Evolutionary conservation across 805 yeast species (phyloP), one percentile per base, ranked within the genome.

Genomic region (Yamadazyma nakazawae): DNA sequence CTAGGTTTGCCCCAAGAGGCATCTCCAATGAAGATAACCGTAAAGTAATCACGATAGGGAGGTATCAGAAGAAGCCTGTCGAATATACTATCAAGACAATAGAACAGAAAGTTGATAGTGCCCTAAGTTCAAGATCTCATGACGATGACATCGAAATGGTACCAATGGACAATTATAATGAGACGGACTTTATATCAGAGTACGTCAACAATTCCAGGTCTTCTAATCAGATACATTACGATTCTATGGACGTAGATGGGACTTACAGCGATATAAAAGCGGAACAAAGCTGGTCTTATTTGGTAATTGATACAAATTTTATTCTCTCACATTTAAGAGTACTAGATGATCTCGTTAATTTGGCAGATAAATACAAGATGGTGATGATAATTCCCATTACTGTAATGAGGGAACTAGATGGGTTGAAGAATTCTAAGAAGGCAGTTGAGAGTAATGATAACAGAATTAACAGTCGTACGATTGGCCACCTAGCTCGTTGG

Each of bases 281-380:
- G 2, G 57, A 52, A 30, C 64, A 61, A 2, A 60, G 61, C 44
- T 37, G 53, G 7, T 63, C 81, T 11, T 66, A 70, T 17, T 66
- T 89, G 49, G 82, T 90, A 0, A 69, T 88, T 0, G 97, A 91
- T 60, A 91, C 97, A 2, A 91, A 91, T 59, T 88, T 91, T 59
- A 70, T 88, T 12, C 64, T 91, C 2, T 79, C 89, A 1, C 90
- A 89, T 59, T 62, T 88, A 37, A 62, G 68, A 16, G 63, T 87
- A 1, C 53, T 90, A 8, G 81, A 84, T 40, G 74, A 74, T 0
- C 58, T 91, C 21, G 61, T 74, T 3, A 56, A 55, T 1, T 46
- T 78, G 7, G 75, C 75, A 3, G 42, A 52, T 0, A 49, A 62
- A 11, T 82, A 70, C 56, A 69, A 74, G 14, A 77, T 80, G 42